Percentiles rank a stretch among this genome's conserved stretches.
Evolutionary conservation across 768 basidiomycete species (phyloP).

Genomic region (Leccinum boreale): DNA sequence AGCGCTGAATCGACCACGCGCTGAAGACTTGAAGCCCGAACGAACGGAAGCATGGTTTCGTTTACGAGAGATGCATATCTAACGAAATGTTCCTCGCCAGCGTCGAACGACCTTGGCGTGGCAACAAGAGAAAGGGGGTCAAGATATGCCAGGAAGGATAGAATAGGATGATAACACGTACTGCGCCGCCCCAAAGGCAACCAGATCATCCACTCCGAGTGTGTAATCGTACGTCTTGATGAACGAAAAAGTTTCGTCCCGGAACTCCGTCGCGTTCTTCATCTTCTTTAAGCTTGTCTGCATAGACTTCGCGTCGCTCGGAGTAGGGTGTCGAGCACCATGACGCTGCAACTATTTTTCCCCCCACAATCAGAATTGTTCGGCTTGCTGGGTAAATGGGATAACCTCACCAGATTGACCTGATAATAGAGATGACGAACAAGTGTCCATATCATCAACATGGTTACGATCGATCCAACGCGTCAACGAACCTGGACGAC

Average conservation of each 20-base stretch:
- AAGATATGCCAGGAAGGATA: conserved; percentile 44
- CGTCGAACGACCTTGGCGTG: conserved; percentile 40
- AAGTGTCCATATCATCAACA: too few species aligned
- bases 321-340: not conserved
- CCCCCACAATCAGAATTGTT: not conserved
- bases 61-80: conserved; percentile 51
- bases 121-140: not conserved
- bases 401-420: not conserved
- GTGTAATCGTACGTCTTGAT: conserved; percentile 52
- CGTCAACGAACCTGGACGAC: not conserved
- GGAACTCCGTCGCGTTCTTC: conserved; percentile 40
- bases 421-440: not conserved
- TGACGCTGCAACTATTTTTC: not conserved
- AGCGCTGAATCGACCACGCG: conserved; percentile 63
- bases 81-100: conserved; percentile 46
- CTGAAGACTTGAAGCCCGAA: conserved; percentile 42
- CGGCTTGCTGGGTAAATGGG: not conserved
- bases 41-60: conserved; percentile 45
- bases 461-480: not conserved
- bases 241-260: conserved; percentile 47
- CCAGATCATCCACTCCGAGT: conserved; percentile 53
- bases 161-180: conserved; percentile 42
- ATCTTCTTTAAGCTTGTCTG: conserved; percentile 50
- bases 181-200: conserved; percentile 66
- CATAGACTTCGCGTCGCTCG: conserved; percentile 36